Evolutionary conservation across 163 green algal species (phyloP), one percentile per base, ranked within the genome.

Genomic region (Prototheca wickerhamii): DNA sequence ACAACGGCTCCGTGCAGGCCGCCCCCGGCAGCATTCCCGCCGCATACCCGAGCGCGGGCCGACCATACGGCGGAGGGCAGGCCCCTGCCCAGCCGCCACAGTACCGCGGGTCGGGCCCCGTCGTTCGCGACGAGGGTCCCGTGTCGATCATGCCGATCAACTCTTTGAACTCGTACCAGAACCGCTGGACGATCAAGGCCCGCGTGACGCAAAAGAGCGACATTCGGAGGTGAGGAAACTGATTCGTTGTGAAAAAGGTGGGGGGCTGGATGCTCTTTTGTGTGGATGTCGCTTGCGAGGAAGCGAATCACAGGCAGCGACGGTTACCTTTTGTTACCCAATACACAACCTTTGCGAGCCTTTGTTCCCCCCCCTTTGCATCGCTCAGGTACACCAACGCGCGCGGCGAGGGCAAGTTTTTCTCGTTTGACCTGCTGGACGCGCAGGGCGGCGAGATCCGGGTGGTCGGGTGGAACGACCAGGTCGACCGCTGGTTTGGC

Each of bases 401-500:
- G 18, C 79, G 77, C 3, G 85, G 86, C 18, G 86, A 95, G 58
- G 91, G 91, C 43, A 89, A 88, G 69, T 80, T 98, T 28, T 95
- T 97, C 72, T 88, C 67, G 53, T 96, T 98, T 66, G 91, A 98
- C 72, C 66, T 98, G 49, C 63, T 98, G 49, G 93, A 98, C 68
- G 65, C 66, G 12, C 71, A 90, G 0, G 86, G 90, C 15, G 86
- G 88, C 10, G 93, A 99, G 73, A 98, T 99, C 70, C 81, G 89
- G 4, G 76, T 71, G 3, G 94, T 87, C 3, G 86, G 74, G 33
- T 98, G 96, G 77, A 91, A 90, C 63, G 82, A 28, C 40, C 68
- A 74, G 61, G 73, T 57, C 53, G 73, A 77, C 68, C 33, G 49
- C 15, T 77, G 55, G n/a, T 76, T 71, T 25, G 63, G 66, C 15